Evolutionary conservation across 2,329 filamentous ascomycete genomes (phyloP).

Genomic region (Cyphellophora europaea): DNA sequence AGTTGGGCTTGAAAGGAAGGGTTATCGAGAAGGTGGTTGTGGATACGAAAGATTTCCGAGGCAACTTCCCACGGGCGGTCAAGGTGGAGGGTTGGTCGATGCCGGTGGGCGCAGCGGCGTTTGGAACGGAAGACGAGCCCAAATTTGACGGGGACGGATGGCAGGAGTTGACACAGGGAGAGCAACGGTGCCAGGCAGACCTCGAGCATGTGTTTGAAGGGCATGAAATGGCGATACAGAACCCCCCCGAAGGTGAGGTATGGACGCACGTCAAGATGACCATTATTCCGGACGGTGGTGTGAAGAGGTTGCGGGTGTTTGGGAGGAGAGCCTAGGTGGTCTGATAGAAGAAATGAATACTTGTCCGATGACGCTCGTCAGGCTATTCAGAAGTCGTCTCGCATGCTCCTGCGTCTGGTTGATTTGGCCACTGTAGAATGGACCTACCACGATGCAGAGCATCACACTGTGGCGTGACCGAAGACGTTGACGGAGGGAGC

Average conservation of each 20-base stretch:
- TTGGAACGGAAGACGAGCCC: slow-evolving; percentile 21
- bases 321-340: slow-evolving; percentile 48
- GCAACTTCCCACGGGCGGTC: slow-evolving; percentile 32
- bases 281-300: slow-evolving; percentile 87
- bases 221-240: slow-evolving; percentile 21
- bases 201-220: slow-evolving; percentile 31
- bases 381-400: too few relatives aligned
- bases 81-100: slow-evolving; percentile 27
- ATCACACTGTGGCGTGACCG: too few relatives aligned
- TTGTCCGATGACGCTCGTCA: too few relatives aligned
- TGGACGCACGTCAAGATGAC: slow-evolving; percentile 83
- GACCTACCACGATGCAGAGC: too few relatives aligned
- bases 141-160: slow-evolving; percentile 26
- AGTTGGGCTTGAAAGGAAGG: slow-evolving; percentile 28
- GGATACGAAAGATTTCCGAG: slow-evolving; percentile 36
- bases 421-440: too few relatives aligned
- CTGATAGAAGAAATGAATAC: too few relatives aligned
- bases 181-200: slow-evolving; percentile 29
- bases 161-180: slow-evolving; percentile 27
- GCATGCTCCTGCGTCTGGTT: too few relatives aligned
- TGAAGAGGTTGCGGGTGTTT: slow-evolving; percentile 75
- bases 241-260: slow-evolving; percentile 63
- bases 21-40: slow-evolving; percentile 29
- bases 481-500: too few relatives aligned
- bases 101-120: slow-evolving; percentile 15